Evolutionary conservation across 345 rosid genomes (phyloP), one percentile per base, ranked within the genome.

Genomic region (Luvunga scandens): DNA sequence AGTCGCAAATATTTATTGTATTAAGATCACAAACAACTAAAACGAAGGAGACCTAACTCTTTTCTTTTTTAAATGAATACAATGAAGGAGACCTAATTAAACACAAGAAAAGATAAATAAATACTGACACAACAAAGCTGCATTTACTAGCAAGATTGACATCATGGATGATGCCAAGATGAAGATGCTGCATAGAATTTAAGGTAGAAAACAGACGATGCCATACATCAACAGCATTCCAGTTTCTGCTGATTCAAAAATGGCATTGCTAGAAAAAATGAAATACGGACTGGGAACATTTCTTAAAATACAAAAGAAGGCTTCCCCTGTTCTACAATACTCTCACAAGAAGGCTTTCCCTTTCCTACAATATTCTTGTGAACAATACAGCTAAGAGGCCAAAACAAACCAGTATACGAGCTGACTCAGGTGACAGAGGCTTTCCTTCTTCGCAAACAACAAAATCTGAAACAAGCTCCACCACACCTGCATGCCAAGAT

Each of bases 361-460:
- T 45, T 7, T 38, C 50, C 34, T 13, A 63, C 30, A 50, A 34
- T 55, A 57, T 10, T 34, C 60, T 18, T 9, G 42, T 45, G 59
- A 38, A 38, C 42, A 38, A 61, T 24, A 4, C 55, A 66, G 27
- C 25, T 55, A 36, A 21, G 66, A 65, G 57, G 9, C 19, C 7
- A 71, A 56, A 30, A 78, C 79, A 25, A 73, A 94, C 98, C 98
- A 97, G 88, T 83, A 97, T 91, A 69, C 95, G 93, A 76, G 97
- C 85, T 38, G 99, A 85, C 85, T 94, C 93, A 4, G 99, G 99
- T 21, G 98, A 94, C 79, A 97, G 78, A 27, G 91, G 91, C 80
- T 97, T 91, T 69, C 95, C 97, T 84, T 97, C 98, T 85, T 97
- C 94, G 56, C 98, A 92, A 34, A 97, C 98, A 73, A 91, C 92